Percentiles rank a stretch among this genome's conserved stretches.
Conservation (phyloP, 2,329 filamentous ascomycete species). For the Nannizziopsis barbatae region DNA sequence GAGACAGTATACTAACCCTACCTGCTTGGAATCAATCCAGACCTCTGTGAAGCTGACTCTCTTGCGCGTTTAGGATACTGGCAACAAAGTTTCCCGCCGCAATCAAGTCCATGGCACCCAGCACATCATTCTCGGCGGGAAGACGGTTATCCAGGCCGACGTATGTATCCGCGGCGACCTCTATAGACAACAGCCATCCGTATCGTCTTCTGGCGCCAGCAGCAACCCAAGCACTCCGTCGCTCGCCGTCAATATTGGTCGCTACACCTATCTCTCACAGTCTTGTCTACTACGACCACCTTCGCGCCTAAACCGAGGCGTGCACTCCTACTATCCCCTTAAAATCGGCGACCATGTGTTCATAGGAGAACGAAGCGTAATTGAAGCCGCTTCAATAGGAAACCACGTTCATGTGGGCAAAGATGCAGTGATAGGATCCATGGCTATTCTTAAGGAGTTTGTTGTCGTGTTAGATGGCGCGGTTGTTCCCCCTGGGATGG, state of each 20-base stretch:
- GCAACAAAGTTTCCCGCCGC: slow-evolving; percentile 94
- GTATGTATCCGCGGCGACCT: slow-evolving; percentile 91
- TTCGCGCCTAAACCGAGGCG: slow-evolving; percentile 66
- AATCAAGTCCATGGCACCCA: slow-evolving; percentile 87
- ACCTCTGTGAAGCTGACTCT: not conserved
- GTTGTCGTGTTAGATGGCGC: slow-evolving; percentile 76
- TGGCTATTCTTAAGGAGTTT: slow-evolving; percentile 88
- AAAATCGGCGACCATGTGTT: slow-evolving; percentile 93
- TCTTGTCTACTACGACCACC: slow-evolving; percentile 73
- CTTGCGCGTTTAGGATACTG: slow-evolving; percentile 59
- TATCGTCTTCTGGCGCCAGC: slow-evolving; percentile 23
- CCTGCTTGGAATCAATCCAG: not conserved
- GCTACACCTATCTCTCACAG: slow-evolving; percentile 78
- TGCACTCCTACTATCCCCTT: slow-evolving; percentile 58
- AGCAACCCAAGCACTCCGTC: slow-evolving; percentile 24
- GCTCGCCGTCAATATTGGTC: slow-evolving; percentile 67
- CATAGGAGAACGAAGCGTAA: slow-evolving; percentile 60
- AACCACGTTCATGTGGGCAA: slow-evolving; percentile 77
- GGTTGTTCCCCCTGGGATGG: slow-evolving; percentile 76
- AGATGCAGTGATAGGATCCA: slow-evolving; percentile 66
- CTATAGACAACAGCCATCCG: slow-evolving; percentile 42
- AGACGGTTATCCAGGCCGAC: slow-evolving; percentile 89
- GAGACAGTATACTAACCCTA: slow-evolving; percentile 59
- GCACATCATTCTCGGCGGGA: slow-evolving; percentile 94
- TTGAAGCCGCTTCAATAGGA: slow-evolving; percentile 74